These are phyloP conservation scores for Viola odorata DNA, from an alignment of 345 rosid species.

Conservation along the genomic window DNA sequence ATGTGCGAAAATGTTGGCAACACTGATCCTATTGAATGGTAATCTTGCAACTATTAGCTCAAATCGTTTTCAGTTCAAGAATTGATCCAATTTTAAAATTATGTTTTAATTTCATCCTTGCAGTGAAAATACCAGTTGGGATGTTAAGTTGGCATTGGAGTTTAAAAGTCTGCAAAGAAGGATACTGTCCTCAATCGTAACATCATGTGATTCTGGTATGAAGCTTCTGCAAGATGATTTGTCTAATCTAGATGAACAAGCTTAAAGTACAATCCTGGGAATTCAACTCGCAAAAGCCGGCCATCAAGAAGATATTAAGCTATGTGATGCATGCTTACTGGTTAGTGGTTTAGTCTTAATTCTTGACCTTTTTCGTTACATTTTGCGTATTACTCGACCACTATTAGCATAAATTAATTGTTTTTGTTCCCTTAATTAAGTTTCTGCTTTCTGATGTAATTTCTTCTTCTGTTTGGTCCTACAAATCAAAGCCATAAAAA, in stretches of 20 bases:
- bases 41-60: conserved; percentile 6
- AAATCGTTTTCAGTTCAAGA: not conserved
- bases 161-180: conserved; percentile 55
- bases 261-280: not conserved
- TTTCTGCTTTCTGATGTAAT: too few relatives aligned
- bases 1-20: conserved; percentile 65
- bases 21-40: conserved; percentile 40
- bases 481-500: too few relatives aligned
- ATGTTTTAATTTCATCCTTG: conserved; percentile 4
- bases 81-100: not conserved
- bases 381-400: too few relatives aligned
- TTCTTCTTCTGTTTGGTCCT: too few relatives aligned
- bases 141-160: conserved; percentile 53
- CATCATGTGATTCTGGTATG: conserved; percentile 60
- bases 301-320: too few relatives aligned
- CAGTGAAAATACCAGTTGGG: conserved; percentile 57
- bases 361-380: too few relatives aligned
- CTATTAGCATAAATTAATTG: too few relatives aligned
- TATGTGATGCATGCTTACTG: too few relatives aligned
- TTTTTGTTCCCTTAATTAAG: too few relatives aligned
- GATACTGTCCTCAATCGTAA: conserved; percentile 61
- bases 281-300: not conserved
- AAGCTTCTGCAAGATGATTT: conserved; percentile 48
- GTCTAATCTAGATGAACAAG: conserved; percentile 12
- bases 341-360: too few relatives aligned